Evolutionary conservation across 768 basidiomycete species (phyloP), one percentile per base, ranked within the genome.

Genomic region (Paxillus involutus): DNA sequence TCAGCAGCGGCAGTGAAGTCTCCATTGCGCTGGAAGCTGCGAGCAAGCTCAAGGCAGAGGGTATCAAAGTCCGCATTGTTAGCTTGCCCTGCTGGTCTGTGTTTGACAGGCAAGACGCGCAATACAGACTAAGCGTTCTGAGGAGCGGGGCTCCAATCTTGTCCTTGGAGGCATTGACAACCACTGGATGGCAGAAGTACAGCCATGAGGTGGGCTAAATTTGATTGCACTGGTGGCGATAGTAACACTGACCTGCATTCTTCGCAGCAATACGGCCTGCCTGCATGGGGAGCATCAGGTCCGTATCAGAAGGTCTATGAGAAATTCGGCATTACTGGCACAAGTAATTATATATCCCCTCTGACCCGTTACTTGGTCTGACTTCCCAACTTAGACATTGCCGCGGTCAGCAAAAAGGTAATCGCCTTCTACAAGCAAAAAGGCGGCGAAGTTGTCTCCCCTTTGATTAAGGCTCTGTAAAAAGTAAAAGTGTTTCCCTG

Each of bases 231-330:
- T 45, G 1, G 13, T 12, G 17, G 16, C 39, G 5, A 37, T 47
- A 13, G 39, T 59, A n/a, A 56, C 17, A 24, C 19, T 44, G 43
- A 50, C 54, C 56, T 71, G 47, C 57, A 39, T 21, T 26, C 35
- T 51, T 17, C 59, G 11, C 62, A 84, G 80, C 88, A 90, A 79
- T 90, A 77, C 56, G 90, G 89, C 64, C 69, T 91, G 53, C 62
- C 74, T 35, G 79, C 77, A 33, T 97, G 90, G 88, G 94, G 94
- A 67, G 85, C 91, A 14, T 95, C 93, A 17, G 94, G 89, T 49
- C 94, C 94, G 11, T 94, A 91, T 68, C 80, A 85, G 72, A 81
- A 94, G 76, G 88, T 95, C 12, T 97, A 97, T 70, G 89, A 89
- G 75, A 91, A 92, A 73, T 90, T 92, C 62, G 91, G 89, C 41